Percentiles rank a stretch among this genome's conserved stretches.
Evolutionary conservation across 176 grass and related monocot genomes (phyloP).

Genomic region (Secale cereale): DNA sequence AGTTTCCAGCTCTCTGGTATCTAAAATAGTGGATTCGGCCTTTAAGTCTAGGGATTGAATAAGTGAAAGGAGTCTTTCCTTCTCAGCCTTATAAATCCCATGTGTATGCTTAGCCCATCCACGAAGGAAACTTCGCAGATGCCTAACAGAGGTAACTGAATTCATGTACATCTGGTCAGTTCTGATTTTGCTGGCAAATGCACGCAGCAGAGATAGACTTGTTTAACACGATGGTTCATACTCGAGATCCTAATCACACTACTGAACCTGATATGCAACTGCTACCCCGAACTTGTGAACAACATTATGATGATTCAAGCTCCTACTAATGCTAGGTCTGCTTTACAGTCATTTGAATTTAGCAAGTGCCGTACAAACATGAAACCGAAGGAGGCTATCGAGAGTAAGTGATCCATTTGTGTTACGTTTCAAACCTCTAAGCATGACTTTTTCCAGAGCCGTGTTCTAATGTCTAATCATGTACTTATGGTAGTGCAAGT

Average conservation of each 20-base stretch:
- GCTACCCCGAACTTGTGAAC: background rate
- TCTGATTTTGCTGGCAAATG: background rate
- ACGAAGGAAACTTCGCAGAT: too few species aligned
- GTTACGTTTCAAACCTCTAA: background rate
- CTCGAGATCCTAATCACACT: background rate
- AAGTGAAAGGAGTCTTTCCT: too few species aligned
- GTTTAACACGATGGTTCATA: background rate
- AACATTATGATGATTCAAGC: background rate
- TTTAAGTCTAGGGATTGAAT: too few species aligned
- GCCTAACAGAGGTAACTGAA: slow-evolving; percentile 19
- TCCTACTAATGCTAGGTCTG: background rate
- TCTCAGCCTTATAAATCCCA: too few species aligned
- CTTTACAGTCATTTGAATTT: background rate
- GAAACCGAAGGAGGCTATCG: slow-evolving; percentile 4
- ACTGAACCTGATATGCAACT: background rate
- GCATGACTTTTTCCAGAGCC: slow-evolving; percentile 8
- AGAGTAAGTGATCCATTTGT: background rate
- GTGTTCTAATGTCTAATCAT: slow-evolving; percentile 2
- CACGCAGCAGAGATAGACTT: background rate
- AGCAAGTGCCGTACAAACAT: slow-evolving; percentile 4
- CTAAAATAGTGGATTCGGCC: too few species aligned
- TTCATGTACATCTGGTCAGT: background rate
- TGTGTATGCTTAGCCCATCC: too few species aligned
- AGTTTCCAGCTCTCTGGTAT: too few species aligned
- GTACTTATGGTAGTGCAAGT: slow-evolving; percentile 32